Conservation (phyloP, 2,329 filamentous ascomycete genomes). For the Arthrobotrys entomopaga region DNA sequence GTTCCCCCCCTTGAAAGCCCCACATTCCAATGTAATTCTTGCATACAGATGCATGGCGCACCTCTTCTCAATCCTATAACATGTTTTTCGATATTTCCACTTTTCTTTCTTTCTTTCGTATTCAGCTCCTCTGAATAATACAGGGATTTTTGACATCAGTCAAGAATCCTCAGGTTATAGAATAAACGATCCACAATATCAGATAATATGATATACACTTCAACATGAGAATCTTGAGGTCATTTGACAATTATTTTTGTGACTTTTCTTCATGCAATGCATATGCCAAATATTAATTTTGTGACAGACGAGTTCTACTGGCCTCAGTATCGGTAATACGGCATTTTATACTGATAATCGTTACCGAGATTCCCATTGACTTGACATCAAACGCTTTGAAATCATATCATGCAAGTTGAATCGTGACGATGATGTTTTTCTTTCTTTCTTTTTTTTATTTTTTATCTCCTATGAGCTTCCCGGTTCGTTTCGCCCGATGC, state of each 20-base stretch:
- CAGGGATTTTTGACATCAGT: neutral
- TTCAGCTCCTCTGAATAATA: neutral
- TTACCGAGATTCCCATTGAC: neutral
- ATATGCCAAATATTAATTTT: neutral
- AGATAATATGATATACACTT: constrained; percentile 11
- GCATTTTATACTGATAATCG: constrained; percentile 13
- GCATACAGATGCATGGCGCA: constrained; percentile 12
- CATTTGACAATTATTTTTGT: neutral
- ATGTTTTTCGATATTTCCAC: constrained; percentile 4
- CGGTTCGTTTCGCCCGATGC: constrained; percentile 22
- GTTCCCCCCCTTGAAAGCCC: neutral
- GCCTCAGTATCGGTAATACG: constrained; percentile 13
- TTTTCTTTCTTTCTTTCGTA: constrained; percentile 2
- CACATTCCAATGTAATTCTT: constrained; percentile 26
- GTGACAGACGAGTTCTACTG: constrained; percentile 1
- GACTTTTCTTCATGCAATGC: constrained; percentile 5
- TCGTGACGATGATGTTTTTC: constrained; percentile 11
- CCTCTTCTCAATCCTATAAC: constrained; percentile 1
- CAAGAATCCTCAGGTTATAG: neutral
- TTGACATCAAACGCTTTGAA: neutral
- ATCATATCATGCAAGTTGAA: constrained; percentile 6
- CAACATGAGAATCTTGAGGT: neutral
- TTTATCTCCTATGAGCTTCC: constrained; percentile 12
- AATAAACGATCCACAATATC: constrained; percentile 9
- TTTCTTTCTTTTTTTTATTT: too few relatives aligned